Percentiles rank a stretch among this genome's conserved stretches.
Conservation (phyloP, 1,284 basidiomycete species). For the Megacollybia platyphylla region DNA sequence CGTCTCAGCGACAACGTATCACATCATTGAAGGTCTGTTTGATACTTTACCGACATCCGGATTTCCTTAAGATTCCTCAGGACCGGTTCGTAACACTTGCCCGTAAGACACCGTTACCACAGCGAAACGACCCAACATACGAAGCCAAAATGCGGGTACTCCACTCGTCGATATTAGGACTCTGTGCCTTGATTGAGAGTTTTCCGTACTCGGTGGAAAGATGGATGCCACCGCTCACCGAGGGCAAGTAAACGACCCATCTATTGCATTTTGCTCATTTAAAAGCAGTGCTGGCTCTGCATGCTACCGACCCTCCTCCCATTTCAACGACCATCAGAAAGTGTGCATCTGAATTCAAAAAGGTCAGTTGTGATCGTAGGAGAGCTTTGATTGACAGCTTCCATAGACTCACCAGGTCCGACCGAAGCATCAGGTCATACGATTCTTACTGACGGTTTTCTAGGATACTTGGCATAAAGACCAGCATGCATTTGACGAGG, state of each 20-base stretch:
- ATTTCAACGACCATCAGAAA: slow-evolving; percentile 85
- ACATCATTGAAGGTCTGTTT: slow-evolving; percentile 63
- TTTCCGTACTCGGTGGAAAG: slow-evolving; percentile 69
- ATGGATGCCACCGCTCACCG: slow-evolving; percentile 69
- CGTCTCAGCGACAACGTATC: slow-evolving; percentile 86
- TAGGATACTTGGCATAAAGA: slow-evolving; percentile 91
- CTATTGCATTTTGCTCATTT: slow-evolving; percentile 13
- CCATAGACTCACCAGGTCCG: slow-evolving; percentile 57
- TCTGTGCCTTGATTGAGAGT: slow-evolving; percentile 75
- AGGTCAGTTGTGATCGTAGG: slow-evolving; percentile 31
- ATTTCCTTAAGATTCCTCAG: slow-evolving; percentile 22
- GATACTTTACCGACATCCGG: background rate
- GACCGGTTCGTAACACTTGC: slow-evolving; percentile 68
- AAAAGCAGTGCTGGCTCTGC: slow-evolving; percentile 54
- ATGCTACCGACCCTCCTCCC: slow-evolving; percentile 85
- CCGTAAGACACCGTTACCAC: slow-evolving; percentile 54
- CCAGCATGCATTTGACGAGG: slow-evolving; percentile 81
- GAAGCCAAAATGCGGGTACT: slow-evolving; percentile 63
- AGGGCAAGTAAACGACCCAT: slow-evolving; percentile 29
- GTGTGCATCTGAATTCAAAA: slow-evolving; percentile 83
- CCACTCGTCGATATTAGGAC: slow-evolving; percentile 84
- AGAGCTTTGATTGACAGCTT: slow-evolving; percentile 4
- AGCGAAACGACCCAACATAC: slow-evolving; percentile 62
- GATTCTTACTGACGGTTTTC: slow-evolving; percentile 5
- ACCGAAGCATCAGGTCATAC: slow-evolving; percentile 5